phyloP scores from a whole-genome alignment of 1,284 basidiomycete genomes.

The Abortiporus biennis region DNA sequence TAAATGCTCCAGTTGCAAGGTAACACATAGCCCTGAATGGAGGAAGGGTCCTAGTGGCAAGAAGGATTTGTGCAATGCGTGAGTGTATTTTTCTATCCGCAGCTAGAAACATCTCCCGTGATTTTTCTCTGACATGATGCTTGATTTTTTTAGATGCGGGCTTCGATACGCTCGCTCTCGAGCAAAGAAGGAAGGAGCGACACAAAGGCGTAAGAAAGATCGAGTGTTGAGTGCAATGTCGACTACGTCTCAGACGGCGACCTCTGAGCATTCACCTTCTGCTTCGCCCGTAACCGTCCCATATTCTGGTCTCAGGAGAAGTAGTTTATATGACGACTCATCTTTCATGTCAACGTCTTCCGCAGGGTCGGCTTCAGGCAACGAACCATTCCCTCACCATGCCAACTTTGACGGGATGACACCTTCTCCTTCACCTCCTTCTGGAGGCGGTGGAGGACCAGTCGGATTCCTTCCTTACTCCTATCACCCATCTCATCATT shows the following conservation, averaged over 20 bases:
- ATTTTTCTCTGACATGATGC: constrained; percentile 14
- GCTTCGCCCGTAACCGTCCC: constrained; percentile 33
- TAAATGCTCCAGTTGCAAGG: constrained; percentile 81
- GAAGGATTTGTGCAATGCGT: constrained; percentile 94
- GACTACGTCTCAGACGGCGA: constrained; percentile 8
- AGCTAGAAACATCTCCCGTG: constrained; percentile 8
- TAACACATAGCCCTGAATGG: constrained; percentile 88
- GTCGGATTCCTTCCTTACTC: constrained; percentile 52
- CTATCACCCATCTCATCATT: constrained; percentile 11
- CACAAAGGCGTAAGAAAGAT: constrained; percentile 41
- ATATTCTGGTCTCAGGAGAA: constrained; percentile 25
- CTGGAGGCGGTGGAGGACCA: no score
- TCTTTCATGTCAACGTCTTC: no score
- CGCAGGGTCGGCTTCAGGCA: constrained; percentile 46
- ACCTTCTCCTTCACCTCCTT: constrained; percentile 58
- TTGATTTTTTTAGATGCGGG: constrained; percentile 53
- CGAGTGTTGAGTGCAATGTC: constrained; percentile 29
- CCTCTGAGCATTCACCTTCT: constrained; percentile 31
- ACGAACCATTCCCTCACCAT: constrained; percentile 48
- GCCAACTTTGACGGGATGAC: constrained; percentile 35
- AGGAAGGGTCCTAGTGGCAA: constrained; percentile 86
- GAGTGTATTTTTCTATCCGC: constrained; percentile 32
- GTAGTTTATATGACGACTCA: constrained; percentile 44
- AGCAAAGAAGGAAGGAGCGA: constrained; percentile 73
- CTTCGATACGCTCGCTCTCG: constrained; percentile 75